Conservation (phyloP, 2,329 filamentous ascomycete species). For the Ceratocystis cubensis region DNA sequence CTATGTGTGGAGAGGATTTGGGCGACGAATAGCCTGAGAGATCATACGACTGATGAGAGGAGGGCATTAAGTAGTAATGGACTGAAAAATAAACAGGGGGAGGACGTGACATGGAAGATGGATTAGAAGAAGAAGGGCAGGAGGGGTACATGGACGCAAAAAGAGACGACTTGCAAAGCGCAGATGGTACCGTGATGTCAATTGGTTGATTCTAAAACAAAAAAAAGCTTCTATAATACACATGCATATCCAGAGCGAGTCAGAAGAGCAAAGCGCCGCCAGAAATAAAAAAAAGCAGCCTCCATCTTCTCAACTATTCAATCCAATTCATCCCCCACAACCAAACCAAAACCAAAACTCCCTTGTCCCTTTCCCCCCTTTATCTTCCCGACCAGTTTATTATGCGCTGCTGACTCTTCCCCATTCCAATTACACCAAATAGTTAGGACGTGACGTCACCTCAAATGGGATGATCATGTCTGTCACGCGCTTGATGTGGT, state of each 20-base stretch:
- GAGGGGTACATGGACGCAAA: not conserved
- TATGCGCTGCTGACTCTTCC: not conserved
- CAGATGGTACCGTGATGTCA: constrained; percentile 3
- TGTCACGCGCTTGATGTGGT: constrained; percentile 27
- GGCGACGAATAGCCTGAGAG: constrained; percentile 56
- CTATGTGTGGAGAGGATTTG: constrained; percentile 75
- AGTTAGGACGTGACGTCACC: constrained; percentile 26
- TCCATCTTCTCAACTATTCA: not conserved
- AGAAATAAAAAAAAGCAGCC: not conserved
- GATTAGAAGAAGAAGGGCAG: constrained; percentile 2
- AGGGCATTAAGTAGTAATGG: constrained; percentile 14
- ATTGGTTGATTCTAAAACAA: constrained; percentile 9
- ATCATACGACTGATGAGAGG: constrained; percentile 15
- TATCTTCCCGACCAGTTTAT: not conserved
- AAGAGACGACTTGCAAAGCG: not conserved
- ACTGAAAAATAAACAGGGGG: constrained; percentile 20
- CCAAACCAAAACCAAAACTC: not conserved
- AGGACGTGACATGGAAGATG: constrained; percentile 21
- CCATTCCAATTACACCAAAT: not conserved
- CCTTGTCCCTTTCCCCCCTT: not conserved
- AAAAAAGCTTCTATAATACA: constrained; percentile 17
- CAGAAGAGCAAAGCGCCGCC: not conserved
- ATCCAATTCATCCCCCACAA: not conserved
- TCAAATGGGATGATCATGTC: constrained; percentile 29
- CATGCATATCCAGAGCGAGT: not conserved